Conservation (phyloP, 75 land plant species). For the Adiantum capillusveneris region DNA sequence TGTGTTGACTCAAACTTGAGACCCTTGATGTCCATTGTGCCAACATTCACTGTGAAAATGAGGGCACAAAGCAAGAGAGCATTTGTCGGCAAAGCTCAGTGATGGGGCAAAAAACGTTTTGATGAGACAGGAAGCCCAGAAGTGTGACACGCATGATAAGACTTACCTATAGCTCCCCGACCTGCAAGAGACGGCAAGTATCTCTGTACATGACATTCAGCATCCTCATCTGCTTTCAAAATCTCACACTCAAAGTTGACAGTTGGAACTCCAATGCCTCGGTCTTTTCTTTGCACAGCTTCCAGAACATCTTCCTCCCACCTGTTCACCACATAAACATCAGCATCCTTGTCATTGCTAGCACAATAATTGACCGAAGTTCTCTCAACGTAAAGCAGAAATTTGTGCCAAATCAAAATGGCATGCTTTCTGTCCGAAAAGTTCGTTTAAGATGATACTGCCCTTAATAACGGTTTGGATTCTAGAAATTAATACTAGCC, state of each 20-base stretch:
- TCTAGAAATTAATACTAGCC: too few relatives aligned
- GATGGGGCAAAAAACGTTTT: too few relatives aligned
- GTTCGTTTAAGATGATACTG: too few relatives aligned
- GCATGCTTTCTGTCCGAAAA: too few relatives aligned
- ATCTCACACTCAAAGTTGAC: constrained; percentile 83
- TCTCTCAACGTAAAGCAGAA: too few relatives aligned
- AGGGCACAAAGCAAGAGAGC: not conserved
- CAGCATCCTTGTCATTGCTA: too few relatives aligned
- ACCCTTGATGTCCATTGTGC: constrained; percentile 60
- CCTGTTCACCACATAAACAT: constrained; percentile 20
- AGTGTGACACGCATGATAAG: not conserved
- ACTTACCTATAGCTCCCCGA: constrained; percentile 78
- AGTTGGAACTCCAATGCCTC: constrained; percentile 29
- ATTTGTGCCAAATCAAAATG: too few relatives aligned
- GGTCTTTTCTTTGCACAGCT: constrained; percentile 44
- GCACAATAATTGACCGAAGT: too few relatives aligned
- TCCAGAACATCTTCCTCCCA: constrained; percentile 84
- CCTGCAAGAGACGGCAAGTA: constrained; percentile 81
- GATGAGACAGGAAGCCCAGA: too few relatives aligned
- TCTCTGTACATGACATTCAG: constrained; percentile 63
- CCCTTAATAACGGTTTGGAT: too few relatives aligned
- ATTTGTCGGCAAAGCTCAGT: not conserved
- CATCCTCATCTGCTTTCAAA: constrained; percentile 80
- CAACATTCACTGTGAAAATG: constrained; percentile 65
- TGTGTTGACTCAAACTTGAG: constrained; percentile 35